phyloP scores from a whole-genome alignment of 2,329 filamentous ascomycete species.

The Fusarium subglutinans region DNA sequence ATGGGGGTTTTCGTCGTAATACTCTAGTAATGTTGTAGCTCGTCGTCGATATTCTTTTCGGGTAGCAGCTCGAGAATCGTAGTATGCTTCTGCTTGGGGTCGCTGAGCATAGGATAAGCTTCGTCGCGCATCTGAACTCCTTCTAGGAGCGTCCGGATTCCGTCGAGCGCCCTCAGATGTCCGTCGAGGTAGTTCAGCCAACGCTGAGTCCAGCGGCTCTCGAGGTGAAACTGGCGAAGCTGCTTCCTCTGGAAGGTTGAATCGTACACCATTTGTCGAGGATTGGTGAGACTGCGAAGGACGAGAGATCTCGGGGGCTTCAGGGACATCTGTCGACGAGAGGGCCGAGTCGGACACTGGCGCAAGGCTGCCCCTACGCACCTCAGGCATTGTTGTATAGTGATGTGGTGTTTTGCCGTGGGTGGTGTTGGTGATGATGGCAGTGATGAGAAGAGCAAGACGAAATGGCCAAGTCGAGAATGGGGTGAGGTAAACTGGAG shows the following conservation, averaged over 20 bases:
- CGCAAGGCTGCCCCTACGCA: conserved; percentile 42
- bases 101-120: conserved; percentile 50
- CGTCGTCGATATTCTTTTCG: conserved; percentile 48
- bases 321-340: conserved; percentile 25
- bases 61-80: conserved; percentile 52
- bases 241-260: conserved; percentile 19
- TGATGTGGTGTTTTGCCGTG: neutral
- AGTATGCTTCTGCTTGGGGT: conserved; percentile 49
- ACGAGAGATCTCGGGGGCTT: conserved; percentile 9
- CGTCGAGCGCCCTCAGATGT: conserved; percentile 25
- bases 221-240: conserved; percentile 10
- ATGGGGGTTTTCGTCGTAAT: conserved; percentile 51
- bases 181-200: conserved; percentile 39
- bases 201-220: conserved; percentile 21
- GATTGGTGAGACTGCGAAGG: conserved; percentile 28
- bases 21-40: conserved; percentile 50
- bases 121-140: conserved; percentile 38
- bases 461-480: neutral
- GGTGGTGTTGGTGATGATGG: neutral
- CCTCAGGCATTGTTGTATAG: conserved; percentile 42
- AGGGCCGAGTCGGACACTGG: conserved; percentile 34
- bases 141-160: conserved; percentile 37
- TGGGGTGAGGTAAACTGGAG: neutral
- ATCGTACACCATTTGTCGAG: conserved; percentile 27
- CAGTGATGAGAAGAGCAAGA: neutral